Evolutionary conservation across 192 early-diverging fungal species (phyloP), one percentile per base, ranked within the genome.

Genomic region (Coemansia sp.): DNA sequence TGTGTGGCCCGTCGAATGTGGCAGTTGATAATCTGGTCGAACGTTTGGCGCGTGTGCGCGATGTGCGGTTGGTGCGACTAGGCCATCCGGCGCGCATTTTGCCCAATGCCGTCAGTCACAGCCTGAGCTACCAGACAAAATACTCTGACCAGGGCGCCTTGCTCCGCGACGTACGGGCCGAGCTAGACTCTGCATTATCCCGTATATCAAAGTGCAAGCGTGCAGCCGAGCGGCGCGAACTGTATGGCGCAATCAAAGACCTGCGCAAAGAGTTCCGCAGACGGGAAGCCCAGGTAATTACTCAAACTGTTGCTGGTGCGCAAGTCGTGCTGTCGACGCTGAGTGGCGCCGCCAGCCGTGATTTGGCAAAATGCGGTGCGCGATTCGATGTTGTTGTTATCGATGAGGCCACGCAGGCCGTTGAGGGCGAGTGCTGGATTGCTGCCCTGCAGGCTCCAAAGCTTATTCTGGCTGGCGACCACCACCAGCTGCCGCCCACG

Each of bases 1-100:
- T 95, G 1, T 97, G 95, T 66, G 95, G 89, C 0, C 93, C 93
- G 1, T 91, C 89, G 17, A 97, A 97, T 60, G 91, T 93, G 39
- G 86, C 91, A 43, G 93, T 87, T 76, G 93, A 95, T 65, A 97
- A 94, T 62, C 62, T 95, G 29, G 93, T 91, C 3, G 93, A 93
- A 62, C 83, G 95, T 10, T 75, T 97, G 10, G 83, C 85, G 1
- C 64, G 65, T 19, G 19, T 60, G 21, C 79, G 83, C 64, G 70
- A 82, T 1, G 50, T 94, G 21, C 78, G 81, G 2, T 74, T 95
- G 61, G 88, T 93, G 7, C 86, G 95, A 0, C 62, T 94, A 14
- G 95, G 95, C 0, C 93, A 97, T 53, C 91, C 94, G 2, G 92
- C 93, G 0, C 85, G 95, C 14, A 70, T 97, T 10, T 73, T 92